Base-by-base conservation (phyloP, 352 stramenopile species). In the Phytophthora pisi region DNA sequence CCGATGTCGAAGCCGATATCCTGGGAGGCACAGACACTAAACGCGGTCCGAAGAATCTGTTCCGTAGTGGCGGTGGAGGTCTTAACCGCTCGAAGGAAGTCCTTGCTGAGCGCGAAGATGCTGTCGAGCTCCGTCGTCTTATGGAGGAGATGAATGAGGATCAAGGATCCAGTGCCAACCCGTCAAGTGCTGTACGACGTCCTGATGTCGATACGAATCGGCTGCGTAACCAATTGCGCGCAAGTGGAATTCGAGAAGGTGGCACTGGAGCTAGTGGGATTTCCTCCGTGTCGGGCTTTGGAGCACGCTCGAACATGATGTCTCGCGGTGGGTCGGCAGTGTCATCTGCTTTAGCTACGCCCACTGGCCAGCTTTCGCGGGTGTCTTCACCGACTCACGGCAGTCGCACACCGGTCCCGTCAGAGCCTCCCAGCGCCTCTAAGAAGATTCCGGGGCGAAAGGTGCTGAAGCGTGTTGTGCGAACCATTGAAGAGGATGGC, bases 111-210 rank as follows among this genome's bases (percentile, higher is more conserved):
- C 84, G 88, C 11, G 88, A 95, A 52, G 88, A 95, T 61, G 84
- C 82, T n/a, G 82, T 88, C 4, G 84, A 95, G 42, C 61, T 95
- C 40, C 80, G 85, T 36, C 81, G 83, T 3, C 74, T 95, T 20
- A 93, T 91, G 83, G 76, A 88, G 36, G 86, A 93, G 31, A 94
- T 95, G 88, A 88, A 92, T 30, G 83, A 93, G 64, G 82, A 86
- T 47, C 75, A 75, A n/a, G 71, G 70, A n/a, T 26, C 73, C 11
- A 77, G 56, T 40, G 51, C 59, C 5, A 79, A 77, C 36, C 51
- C 57, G 1, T 66, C 76, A 23, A 84, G 68, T 36, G 77, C 70
- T 47, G 77, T 74, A 18, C 77, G 81, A 16, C 86, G 86, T 23
- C 78, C 82, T 20, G 86, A 95, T 54, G 70, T 92, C 7, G 84